Percentiles rank a stretch among this genome's conserved stretches.
Evolutionary conservation across 257 asterid species (phyloP).

Genomic region (Anisodus acutangulus): DNA sequence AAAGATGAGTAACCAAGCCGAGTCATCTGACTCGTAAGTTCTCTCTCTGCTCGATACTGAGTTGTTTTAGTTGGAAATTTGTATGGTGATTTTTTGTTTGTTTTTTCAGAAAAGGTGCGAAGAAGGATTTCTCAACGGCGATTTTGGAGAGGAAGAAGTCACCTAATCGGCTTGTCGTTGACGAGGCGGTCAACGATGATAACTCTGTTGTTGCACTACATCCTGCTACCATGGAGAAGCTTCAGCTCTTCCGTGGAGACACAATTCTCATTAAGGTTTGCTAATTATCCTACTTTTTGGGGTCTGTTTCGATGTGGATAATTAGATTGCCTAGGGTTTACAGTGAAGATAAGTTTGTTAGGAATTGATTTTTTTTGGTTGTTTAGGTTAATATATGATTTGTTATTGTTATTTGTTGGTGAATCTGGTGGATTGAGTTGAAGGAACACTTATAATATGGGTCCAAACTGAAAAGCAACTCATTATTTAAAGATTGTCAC

Average conservation of each 20-base stretch:
- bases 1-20: conserved; percentile 70
- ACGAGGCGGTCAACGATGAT: conserved; percentile 90
- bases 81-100: not conserved
- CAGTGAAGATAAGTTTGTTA: no score
- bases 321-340: no score
- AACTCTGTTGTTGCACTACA: conserved; percentile 80
- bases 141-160: conserved; percentile 90
- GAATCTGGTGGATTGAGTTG: conserved; percentile 15
- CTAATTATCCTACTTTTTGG: not conserved
- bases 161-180: conserved; percentile 77
- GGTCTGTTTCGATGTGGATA: not conserved
- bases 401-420: not conserved
- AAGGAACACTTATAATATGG: not conserved
- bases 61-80: not conserved
- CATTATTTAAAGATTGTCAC: not conserved
- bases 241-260: conserved; percentile 84
- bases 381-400: not conserved
- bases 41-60: conserved; percentile 11
- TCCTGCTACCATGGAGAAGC: conserved; percentile 88
- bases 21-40: conserved; percentile 83
- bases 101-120: conserved; percentile 60
- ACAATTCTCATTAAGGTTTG: conserved; percentile 74
- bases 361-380: not conserved
- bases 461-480: not conserved
- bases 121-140: conserved; percentile 86